These are phyloP conservation scores for Kitagawia praeruptora DNA, from an alignment of 129 eudicot species.

Conservation along the genomic window DNA sequence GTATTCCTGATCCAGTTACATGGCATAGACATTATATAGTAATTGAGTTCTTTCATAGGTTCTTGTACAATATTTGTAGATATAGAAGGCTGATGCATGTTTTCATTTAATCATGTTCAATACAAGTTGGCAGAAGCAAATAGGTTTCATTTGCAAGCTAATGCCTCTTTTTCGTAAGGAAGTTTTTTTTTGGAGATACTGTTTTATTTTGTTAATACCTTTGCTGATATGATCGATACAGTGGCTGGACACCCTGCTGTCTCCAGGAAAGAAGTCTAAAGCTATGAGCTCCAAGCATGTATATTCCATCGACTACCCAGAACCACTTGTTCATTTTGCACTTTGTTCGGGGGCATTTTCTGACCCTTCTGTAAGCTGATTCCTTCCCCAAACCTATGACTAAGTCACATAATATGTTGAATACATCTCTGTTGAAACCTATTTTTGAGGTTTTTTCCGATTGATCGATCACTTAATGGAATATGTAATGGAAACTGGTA, in stretches of 20 bases:
- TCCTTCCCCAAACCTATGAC: not conserved
- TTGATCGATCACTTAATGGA: not conserved
- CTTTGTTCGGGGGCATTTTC: conserved; percentile 67
- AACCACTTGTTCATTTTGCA: conserved; percentile 84
- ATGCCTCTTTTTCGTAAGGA: not conserved
- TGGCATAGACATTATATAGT: not conserved
- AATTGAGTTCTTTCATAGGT: not conserved
- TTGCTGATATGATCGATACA: conserved; percentile 20
- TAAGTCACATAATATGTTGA: not conserved
- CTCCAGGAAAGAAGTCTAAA: conserved; percentile 74
- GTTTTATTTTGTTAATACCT: not conserved
- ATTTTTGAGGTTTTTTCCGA: not conserved
- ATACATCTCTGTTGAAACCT: not conserved
- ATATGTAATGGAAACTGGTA: conserved; percentile 36
- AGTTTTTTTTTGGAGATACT: not conserved
- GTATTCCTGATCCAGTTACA: not conserved
- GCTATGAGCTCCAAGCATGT: conserved; percentile 33
- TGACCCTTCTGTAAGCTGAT: conserved; percentile 63
- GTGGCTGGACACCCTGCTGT: conserved; percentile 77
- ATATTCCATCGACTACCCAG: conserved; percentile 69
- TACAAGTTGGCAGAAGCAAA: not conserved
- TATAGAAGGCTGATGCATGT: not conserved
- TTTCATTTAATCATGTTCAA: not conserved
- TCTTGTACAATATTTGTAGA: not conserved
- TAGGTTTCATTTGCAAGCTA: not conserved